Percentiles rank a stretch among this genome's conserved stretches.
Conservation (phyloP, 345 rosid species). For the Clausena lansium region DNA sequence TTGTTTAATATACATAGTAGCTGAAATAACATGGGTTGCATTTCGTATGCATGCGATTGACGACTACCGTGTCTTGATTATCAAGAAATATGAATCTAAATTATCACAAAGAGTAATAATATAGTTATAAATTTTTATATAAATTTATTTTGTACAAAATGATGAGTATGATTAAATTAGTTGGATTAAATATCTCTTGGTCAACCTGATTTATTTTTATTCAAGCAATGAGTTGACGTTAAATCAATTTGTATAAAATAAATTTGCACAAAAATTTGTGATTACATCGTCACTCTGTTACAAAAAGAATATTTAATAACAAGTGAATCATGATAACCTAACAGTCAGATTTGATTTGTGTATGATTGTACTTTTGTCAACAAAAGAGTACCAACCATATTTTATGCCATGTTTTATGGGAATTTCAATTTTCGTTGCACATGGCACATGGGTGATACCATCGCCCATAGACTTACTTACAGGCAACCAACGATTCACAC, state of each 20-base stretch:
- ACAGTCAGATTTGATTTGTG: slow-evolving; percentile 24
- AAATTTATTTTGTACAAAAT: no score
- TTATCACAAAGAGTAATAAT: no score
- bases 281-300: neutral
- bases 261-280: no score
- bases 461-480: slow-evolving; percentile 10
- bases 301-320: neutral
- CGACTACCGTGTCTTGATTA: slow-evolving; percentile 16
- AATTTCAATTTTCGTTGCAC: slow-evolving; percentile 20
- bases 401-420: slow-evolving; percentile 45
- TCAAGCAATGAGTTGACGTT: no score
- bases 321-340: slow-evolving; percentile 12
- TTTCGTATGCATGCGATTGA: slow-evolving; percentile 11
- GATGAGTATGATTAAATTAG: no score
- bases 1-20: neutral
- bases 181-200: no score
- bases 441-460: slow-evolving; percentile 55
- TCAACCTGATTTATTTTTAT: no score
- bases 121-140: no score
- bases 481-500: slow-evolving; percentile 23
- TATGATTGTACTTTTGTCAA: slow-evolving; percentile 6
- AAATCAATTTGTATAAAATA: no score
- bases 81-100: no score
- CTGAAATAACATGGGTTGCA: slow-evolving; percentile 20
- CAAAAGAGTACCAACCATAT: slow-evolving; percentile 34